Evolutionary conservation across 352 stramenopile genomes (phyloP), one percentile per base, ranked within the genome.

Genomic region (Thalassiosira livingstoniorum): DNA sequence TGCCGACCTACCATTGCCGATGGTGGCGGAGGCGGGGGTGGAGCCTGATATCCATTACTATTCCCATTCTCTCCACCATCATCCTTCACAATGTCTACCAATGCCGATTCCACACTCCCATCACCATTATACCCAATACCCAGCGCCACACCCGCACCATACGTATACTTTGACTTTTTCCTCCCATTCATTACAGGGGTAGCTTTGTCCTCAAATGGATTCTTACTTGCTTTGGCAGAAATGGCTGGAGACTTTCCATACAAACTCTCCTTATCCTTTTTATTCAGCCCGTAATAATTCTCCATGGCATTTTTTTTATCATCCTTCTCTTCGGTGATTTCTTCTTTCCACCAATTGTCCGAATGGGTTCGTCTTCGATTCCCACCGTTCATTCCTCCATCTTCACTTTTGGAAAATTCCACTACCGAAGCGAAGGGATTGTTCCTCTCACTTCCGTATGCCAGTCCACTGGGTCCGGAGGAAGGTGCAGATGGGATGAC

Each of bases 261-360:
- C 32, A 75, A 82, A 21, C 71, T 32, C 32, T 69, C 53, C 29
- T 81, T 65, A 4, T 67, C 67, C 45, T 11, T 64, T 35, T 34
- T 35, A 27, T n/a, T 70, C 29, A 62, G 64, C 5, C 69, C 61
- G 34, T 67, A 77, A 47, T 65, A 75, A 25, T 29, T 29, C 10
- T 67, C 67, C 35, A 75, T 27, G 11, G 54, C 27, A 72, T 82
- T 66, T 60, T 43, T 61, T 62, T 81, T 86, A 51, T 78, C 58
- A 7, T 71, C 70, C 32, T 35, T 65, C 53, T 82, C 80, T 23
- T 86, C 47, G 7, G 78, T 39, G 39, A 86, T 86, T 45, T 86
- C 78, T 60, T 82, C 71, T 67, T 65, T 74, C 78, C 78, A 86
- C 71, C 72, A 82, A 69, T 54, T 69, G n/a, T 75, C 72, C 2